Evolutionary conservation across 306 rosid species (phyloP).

Genomic region (Begonia loranthoides): DNA sequence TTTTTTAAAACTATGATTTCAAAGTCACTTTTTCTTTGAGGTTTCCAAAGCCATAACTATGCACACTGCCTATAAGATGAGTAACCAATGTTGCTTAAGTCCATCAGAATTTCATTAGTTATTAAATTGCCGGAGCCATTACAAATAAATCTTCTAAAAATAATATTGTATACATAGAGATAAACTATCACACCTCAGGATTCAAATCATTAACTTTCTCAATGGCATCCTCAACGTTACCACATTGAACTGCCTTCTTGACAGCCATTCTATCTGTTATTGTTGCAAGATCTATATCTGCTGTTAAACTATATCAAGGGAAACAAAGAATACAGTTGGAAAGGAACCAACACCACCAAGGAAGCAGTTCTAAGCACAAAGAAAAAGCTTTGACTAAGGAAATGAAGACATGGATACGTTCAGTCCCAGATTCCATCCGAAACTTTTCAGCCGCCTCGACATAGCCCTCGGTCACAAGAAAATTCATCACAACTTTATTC

Average conservation of each 20-base stretch:
- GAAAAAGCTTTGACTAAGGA: too few relatives aligned
- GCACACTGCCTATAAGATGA: too few relatives aligned
- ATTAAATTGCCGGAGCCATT: too few relatives aligned
- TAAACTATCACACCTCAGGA: slow-evolving; percentile 53
- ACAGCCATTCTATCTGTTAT: slow-evolving; percentile 95
- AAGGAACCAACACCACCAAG: too few relatives aligned
- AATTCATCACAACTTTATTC: slow-evolving; percentile 94
- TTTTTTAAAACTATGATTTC: too few relatives aligned
- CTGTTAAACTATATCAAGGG: slow-evolving; percentile 42
- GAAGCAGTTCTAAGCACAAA: too few relatives aligned
- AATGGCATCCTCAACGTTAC: slow-evolving; percentile 90
- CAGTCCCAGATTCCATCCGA: slow-evolving; percentile 81
- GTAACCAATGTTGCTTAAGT: too few relatives aligned
- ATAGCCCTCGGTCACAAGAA: slow-evolving; percentile 85
- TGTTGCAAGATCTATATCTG: slow-evolving; percentile 86
- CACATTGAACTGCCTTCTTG: slow-evolving; percentile 88
- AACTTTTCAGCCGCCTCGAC: slow-evolving; percentile 94
- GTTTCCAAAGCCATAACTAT: too few relatives aligned
- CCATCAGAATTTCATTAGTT: too few relatives aligned
- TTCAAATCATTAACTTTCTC: slow-evolving; percentile 91
- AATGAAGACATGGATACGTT: slow-evolving; percentile 43
- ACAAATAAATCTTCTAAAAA: too few relatives aligned
- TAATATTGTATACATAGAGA: background rate
- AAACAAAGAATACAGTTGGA: slow-evolving; percentile 8
- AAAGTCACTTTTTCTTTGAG: too few relatives aligned